These are phyloP conservation scores for Talaromyces sp. DNA, from an alignment of 2,329 filamentous ascomycete genomes.

Conservation along the genomic window DNA sequence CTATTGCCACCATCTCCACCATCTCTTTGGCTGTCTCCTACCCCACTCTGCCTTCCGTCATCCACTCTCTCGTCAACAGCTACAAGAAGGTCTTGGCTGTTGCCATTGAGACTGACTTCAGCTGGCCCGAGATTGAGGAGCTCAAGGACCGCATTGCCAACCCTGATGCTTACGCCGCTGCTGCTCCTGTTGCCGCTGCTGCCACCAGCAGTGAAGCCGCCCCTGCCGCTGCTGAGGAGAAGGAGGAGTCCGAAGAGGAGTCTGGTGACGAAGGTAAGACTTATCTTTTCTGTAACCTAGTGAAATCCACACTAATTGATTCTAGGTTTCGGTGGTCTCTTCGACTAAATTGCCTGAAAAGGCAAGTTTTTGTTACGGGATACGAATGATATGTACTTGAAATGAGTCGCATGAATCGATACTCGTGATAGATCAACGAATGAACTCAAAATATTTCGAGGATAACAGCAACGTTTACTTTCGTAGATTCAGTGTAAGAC, in stretches of 20 bases:
- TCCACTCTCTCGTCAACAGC: slow-evolving; percentile 92
- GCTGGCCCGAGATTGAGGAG: slow-evolving; percentile 93
- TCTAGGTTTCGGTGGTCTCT: slow-evolving; percentile 74
- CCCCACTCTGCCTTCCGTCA: slow-evolving; percentile 92
- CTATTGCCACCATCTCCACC: slow-evolving; percentile 81
- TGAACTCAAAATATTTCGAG: slow-evolving; percentile 11
- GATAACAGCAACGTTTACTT: not conserved
- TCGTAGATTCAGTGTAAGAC: not conserved
- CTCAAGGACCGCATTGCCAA: slow-evolving; percentile 99
- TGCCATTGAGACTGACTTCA: slow-evolving; percentile 84
- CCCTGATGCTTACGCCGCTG: slow-evolving; percentile 89
- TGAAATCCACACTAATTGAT: slow-evolving; percentile 31
- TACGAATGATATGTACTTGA: slow-evolving; percentile 39
- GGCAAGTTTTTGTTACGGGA: slow-evolving; percentile 23
- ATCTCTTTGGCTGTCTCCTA: slow-evolving; percentile 91
- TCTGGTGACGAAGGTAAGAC: slow-evolving; percentile 56
- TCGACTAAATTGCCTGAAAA: slow-evolving; percentile 53
- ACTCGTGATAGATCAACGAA: slow-evolving; percentile 34
- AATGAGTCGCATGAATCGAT: slow-evolving; percentile 30
- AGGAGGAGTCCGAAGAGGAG: slow-evolving; percentile 64
- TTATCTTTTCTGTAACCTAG: not conserved
- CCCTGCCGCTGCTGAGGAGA: slow-evolving; percentile 51
- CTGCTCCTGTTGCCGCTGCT: slow-evolving; percentile 68
- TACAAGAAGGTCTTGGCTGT: slow-evolving; percentile 95
- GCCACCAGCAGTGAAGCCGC: slow-evolving; percentile 51